These are phyloP conservation scores for Pterula multifida DNA, from an alignment of 1,284 basidiomycete species.

Conservation along the genomic window DNA sequence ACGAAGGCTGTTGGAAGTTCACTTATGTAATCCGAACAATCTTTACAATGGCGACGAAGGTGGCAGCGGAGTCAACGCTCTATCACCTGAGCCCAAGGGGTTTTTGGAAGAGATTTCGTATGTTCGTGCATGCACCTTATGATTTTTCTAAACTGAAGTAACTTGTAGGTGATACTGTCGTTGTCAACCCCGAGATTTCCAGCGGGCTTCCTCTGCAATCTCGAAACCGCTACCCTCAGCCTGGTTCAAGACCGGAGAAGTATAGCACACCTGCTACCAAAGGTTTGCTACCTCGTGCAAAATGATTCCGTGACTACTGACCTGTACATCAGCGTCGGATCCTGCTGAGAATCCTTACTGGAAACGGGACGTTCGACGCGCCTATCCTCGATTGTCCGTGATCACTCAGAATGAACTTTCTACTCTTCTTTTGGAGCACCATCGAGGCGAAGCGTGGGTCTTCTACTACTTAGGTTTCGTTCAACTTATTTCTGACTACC, in stretches of 20 bases:
- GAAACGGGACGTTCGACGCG: slow-evolving; percentile 88
- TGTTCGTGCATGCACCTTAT: slow-evolving; percentile 24
- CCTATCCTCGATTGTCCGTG: slow-evolving; percentile 80
- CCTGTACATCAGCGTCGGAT: slow-evolving; percentile 49
- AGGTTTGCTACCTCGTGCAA: slow-evolving; percentile 36
- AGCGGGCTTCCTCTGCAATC: slow-evolving; percentile 76
- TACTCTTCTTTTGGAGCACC: slow-evolving; percentile 72
- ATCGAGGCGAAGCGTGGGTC: slow-evolving; percentile 52
- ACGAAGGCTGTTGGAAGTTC: not conserved
- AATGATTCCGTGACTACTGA: slow-evolving; percentile 4
- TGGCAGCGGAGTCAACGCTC: slow-evolving; percentile 70
- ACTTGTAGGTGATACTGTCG: slow-evolving; percentile 56
- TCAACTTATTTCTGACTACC: not conserved
- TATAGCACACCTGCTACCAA: slow-evolving; percentile 82
- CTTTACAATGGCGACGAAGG: slow-evolving; percentile 53
- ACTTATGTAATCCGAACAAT: slow-evolving; percentile 2
- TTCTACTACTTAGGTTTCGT: not conserved
- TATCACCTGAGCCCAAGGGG: slow-evolving; percentile 83
- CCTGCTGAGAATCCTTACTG: slow-evolving; percentile 82
- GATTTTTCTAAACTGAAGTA: no score
- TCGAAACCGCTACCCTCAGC: slow-evolving; percentile 74
- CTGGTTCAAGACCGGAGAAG: slow-evolving; percentile 76
- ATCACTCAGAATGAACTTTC: slow-evolving; percentile 77
- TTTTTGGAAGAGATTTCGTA: slow-evolving; percentile 93
- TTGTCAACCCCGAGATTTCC: slow-evolving; percentile 84